phyloP scores from a whole-genome alignment of 257 asterid species.

The Capsicum baccatum region DNA sequence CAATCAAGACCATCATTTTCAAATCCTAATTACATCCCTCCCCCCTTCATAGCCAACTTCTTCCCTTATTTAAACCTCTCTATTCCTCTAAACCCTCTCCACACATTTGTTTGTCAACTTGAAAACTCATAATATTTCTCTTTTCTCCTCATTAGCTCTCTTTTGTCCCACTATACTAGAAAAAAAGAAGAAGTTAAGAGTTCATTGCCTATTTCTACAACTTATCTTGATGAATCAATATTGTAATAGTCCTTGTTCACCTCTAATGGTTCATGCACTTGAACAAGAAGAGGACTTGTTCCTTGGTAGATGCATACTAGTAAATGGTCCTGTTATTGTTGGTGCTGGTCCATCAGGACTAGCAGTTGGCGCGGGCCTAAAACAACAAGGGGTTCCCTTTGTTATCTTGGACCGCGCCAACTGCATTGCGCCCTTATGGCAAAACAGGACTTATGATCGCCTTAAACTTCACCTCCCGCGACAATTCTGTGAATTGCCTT shows the following conservation, averaged over 20 bases:
- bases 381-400: conserved; percentile 78
- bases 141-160: conserved; percentile 37
- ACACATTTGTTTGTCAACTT: conserved; percentile 50
- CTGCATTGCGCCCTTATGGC: conserved; percentile 98
- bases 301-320: conserved; percentile 73
- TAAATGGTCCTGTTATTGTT: conserved; percentile 86
- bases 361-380: conserved; percentile 84
- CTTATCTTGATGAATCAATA: conserved; percentile 50
- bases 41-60: conserved; percentile 40
- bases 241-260: conserved; percentile 45
- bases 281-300: conserved; percentile 58
- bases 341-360: conserved; percentile 96
- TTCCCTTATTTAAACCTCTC: conserved; percentile 66
- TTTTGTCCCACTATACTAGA: conserved; percentile 29
- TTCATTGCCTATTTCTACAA: not conserved
- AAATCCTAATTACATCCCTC: conserved; percentile 48
- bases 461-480: conserved; percentile 88
- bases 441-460: conserved; percentile 79
- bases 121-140: conserved; percentile 27
- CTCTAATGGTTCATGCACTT: conserved; percentile 38
- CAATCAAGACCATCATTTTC: conserved; percentile 49
- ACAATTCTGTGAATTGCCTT: conserved; percentile 79
- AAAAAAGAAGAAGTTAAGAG: not conserved
- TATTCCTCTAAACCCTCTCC: conserved; percentile 70
- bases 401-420: conserved; percentile 73